Evolutionary conservation across 2,329 filamentous ascomycete species (phyloP), one percentile per base, ranked within the genome.

Genomic region (Penicillium polonicum): DNA sequence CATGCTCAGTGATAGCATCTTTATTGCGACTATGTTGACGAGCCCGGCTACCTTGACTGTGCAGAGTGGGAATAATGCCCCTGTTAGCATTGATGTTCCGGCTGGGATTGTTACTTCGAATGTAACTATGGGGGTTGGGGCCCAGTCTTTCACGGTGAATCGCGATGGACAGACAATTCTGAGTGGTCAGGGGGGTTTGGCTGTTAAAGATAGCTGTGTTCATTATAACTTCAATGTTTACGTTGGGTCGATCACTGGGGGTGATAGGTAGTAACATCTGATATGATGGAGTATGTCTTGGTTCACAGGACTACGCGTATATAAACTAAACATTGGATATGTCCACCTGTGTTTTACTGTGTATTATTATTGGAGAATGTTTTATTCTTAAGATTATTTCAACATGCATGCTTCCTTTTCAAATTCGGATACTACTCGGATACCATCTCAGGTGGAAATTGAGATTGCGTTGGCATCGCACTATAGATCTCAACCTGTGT

Each of bases 191-290:
- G 69, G 70, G 3, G 60, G 65, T 0, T 36, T 69, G 55, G 59
- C 60, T 7, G 65, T 74, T 31, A 55, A 61, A 38, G 58, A 70
- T 41, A 62, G 50, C 2, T 73, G 70, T 45, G 56, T 63, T 25
- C 60, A 60, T 39, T 74, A 73, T 51, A 74, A 74, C 31, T 73
- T 67, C 55, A 74, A 74, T 61, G 70, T 71, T 12, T 73, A 71
- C 58, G 68, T 72, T 15, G 71, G 71, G 12, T 51, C 38, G 8
- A 44, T 43, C 15, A 43, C 17, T 27, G n/a, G 25, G 27, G 25
- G 10, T 7, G 29, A 2, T 33, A 33, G 25, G 12, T 17, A 31
- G 29, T 33, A 3, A 17, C 13, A 35, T 17, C 4, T 5, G 15
- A 48, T 25, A 25, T 19, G 31, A 21, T 21, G 44, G 15, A 23